These are phyloP conservation scores for Monilinia polystroma DNA, from an alignment of 2,329 filamentous ascomycete species.

Conservation along the genomic window DNA sequence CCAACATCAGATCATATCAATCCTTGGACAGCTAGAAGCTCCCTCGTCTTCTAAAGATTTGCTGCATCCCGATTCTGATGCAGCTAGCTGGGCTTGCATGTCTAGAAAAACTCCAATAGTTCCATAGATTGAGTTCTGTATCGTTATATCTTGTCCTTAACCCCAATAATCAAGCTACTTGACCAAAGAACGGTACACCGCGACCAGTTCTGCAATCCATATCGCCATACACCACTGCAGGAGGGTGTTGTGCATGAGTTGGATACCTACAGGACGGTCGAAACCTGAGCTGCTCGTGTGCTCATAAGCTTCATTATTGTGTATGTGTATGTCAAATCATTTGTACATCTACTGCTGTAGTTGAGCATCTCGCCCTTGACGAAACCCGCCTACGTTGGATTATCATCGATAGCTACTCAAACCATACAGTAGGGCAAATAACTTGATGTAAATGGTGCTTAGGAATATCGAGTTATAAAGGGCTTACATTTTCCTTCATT, in stretches of 20 bases:
- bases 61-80: conserved; percentile 11
- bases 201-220: conserved; percentile 5
- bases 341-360: conserved; percentile 8
- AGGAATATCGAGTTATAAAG: neutral
- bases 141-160: neutral
- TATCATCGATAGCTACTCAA: neutral
- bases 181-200: conserved; percentile 17
- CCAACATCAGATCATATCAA: conserved; percentile 26
- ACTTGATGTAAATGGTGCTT: conserved; percentile 13
- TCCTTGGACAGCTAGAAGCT: conserved; percentile 15
- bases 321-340: conserved; percentile 5
- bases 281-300: conserved; percentile 6
- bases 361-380: conserved; percentile 1
- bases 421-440: neutral
- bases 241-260: conserved; percentile 11
- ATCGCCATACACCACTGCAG: conserved; percentile 6
- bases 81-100: conserved; percentile 7
- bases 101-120: conserved; percentile 12
- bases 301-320: conserved; percentile 1
- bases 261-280: conserved; percentile 2
- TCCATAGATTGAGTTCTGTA: conserved; percentile 14
- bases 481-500: neutral
- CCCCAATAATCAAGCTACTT: conserved; percentile 9
- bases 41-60: conserved; percentile 2
- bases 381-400: conserved; percentile 5